phyloP scores from a whole-genome alignment of 305 asterid genomes.

The Caryopteris hybrid region DNA sequence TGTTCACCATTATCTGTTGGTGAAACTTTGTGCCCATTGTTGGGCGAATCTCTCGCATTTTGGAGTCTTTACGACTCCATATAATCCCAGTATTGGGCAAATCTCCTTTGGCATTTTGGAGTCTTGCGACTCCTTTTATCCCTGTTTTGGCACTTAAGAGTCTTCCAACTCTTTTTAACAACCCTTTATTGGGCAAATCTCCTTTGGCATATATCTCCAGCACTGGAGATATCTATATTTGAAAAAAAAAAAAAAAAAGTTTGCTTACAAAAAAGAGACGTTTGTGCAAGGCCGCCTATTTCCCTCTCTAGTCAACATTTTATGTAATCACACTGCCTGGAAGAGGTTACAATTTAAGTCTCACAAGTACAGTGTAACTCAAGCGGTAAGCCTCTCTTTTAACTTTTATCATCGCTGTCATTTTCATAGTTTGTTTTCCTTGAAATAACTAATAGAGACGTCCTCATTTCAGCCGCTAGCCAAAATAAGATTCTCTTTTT shows the following conservation, averaged over 20 bases:
- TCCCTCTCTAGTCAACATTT: neutral
- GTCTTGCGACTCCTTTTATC: constrained; percentile 34
- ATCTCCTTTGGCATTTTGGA: constrained; percentile 43
- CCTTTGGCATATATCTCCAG: constrained; percentile 82
- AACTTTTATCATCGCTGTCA: neutral
- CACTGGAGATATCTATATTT: constrained; percentile 42
- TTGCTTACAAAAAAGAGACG: neutral
- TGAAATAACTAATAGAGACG: neutral
- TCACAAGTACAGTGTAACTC: constrained; percentile 6
- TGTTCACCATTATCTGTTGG: constrained; percentile 20
- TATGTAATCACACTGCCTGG: constrained; percentile 8
- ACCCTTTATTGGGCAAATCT: constrained; percentile 67
- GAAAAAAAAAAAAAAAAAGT: neutral
- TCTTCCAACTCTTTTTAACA: constrained; percentile 30
- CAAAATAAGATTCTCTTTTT: too few relatives aligned
- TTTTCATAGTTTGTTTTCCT: neutral
- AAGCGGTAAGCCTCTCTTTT: constrained; percentile 23
- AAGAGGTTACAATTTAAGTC: constrained; percentile 10
- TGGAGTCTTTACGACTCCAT: constrained; percentile 32
- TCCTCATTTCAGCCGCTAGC: too few relatives aligned
- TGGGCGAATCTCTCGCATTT: too few relatives aligned
- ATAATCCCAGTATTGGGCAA: constrained; percentile 34
- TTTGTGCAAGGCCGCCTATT: neutral
- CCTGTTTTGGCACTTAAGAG: constrained; percentile 33
- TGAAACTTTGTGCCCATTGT: constrained; percentile 17